Percentiles rank a stretch among this genome's conserved stretches.
Conservation (phyloP, 257 asterid species). For the Thymus mandschuricus region DNA sequence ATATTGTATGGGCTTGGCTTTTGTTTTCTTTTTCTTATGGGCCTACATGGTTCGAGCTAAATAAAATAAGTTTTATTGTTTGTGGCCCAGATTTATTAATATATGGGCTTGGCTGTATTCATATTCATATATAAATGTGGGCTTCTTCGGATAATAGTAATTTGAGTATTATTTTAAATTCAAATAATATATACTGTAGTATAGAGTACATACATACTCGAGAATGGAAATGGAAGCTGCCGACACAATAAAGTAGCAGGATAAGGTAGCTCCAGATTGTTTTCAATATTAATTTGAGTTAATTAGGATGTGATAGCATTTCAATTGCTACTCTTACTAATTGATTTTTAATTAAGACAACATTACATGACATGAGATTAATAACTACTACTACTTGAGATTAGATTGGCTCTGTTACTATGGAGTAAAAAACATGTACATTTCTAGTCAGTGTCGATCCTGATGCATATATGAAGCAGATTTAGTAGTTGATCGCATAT, state of each 20-base stretch:
- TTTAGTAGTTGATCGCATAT: slow-evolving; percentile 4
- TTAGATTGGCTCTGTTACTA: slow-evolving; percentile 12
- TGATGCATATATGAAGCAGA: slow-evolving; percentile 11
- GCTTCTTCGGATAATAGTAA: too few species aligned
- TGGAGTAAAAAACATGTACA: background rate
- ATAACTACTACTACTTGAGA: background rate
- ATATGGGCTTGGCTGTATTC: too few species aligned
- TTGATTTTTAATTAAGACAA: background rate
- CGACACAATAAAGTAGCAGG: slow-evolving; percentile 2
- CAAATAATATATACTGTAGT: too few species aligned
- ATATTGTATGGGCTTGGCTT: too few species aligned
- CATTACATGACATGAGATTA: too few species aligned
- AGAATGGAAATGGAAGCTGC: background rate
- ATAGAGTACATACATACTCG: too few species aligned
- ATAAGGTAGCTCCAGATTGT: background rate
- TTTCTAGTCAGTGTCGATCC: slow-evolving; percentile 7
- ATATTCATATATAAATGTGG: too few species aligned
- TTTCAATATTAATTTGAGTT: background rate
- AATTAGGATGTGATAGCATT: background rate
- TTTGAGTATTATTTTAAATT: too few species aligned
- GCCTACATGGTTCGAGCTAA: too few species aligned
- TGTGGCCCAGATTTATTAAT: too few species aligned
- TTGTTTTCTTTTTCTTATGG: too few species aligned
- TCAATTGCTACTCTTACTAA: background rate
- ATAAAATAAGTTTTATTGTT: too few species aligned